Evolutionary conservation across 306 rosid genomes (phyloP), one percentile per base, ranked within the genome.

Genomic region (Calophaca sinica): DNA sequence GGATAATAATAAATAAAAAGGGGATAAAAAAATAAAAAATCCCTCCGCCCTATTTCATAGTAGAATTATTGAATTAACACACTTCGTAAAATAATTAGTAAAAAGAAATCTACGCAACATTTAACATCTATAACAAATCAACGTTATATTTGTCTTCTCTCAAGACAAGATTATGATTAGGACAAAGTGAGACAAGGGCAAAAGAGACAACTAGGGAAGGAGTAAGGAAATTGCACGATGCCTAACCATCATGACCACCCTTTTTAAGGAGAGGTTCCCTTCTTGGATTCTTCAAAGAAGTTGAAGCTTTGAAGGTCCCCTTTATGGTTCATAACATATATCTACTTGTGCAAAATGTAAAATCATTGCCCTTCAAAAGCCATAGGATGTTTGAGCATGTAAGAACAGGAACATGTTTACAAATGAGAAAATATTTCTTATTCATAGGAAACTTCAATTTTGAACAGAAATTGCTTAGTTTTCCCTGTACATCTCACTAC

Each of bases 401-500:
- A 71, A 53, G 20, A 62, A 71, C 38, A 5, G 20, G 26, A 62
- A 49, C 65, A 55, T 14, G 61, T 44, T 75, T 53, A 33, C 31
- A 44, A 65, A 63, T 29, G 58, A 57, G 15, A 71, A 79, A 66
- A 1, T 61, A 20, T 68, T 72, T 72, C 71, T 57, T 36, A 46
- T 60, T 76, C 78, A 73, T 31, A 31, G 48, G 15, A 78, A 73
- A 69, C 78, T 42, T 65, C 58, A 84, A 64, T 12, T 41, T 15
- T 28, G 52, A 77, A 49, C 42, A 48, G 9, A 61, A 53, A 10
- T 53, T 60, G 58, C 62, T 72, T 72, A 61, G 82, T 66, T 20
- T 20, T 80, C 78, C 77, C 82, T 87, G 63, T 69, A 79, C 80
- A 77, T 66, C 63, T 63, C 62, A 9, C 62, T 49, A 54, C 72